Conservation (phyloP, 345 rosid species). For the Salix caprea region DNA sequence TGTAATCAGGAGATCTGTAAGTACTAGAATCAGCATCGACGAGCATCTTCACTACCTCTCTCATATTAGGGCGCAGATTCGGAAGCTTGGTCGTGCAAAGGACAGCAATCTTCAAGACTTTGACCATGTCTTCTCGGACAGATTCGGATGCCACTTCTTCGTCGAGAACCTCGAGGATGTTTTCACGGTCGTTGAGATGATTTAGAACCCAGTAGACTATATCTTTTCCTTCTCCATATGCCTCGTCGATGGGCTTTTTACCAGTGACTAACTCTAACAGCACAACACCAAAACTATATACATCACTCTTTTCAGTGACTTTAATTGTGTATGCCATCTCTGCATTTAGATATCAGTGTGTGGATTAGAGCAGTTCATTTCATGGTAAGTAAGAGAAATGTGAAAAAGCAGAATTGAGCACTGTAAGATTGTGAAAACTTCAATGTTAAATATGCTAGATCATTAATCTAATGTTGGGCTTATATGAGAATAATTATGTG, state of each 20-base stretch:
- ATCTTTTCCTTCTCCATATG: conserved; percentile 73
- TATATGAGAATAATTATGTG: too few species aligned
- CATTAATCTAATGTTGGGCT: too few species aligned
- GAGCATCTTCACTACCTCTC: conserved; percentile 77
- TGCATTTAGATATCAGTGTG: conserved; percentile 21
- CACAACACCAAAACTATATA: conserved; percentile 84
- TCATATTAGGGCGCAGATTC: conserved; percentile 64
- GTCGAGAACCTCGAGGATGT: conserved; percentile 53
- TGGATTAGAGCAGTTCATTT: not conserved
- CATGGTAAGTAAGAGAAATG: too few species aligned
- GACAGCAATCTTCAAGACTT: conserved; percentile 60
- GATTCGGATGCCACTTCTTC: conserved; percentile 30
- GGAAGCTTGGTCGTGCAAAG: conserved; percentile 85
- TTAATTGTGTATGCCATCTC: conserved; percentile 77
- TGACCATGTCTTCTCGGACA: conserved; percentile 56
- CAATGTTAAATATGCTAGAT: not conserved
- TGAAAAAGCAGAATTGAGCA: not conserved
- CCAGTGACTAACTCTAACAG: conserved; percentile 65
- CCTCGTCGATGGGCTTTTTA: conserved; percentile 57
- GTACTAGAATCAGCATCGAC: conserved; percentile 56
- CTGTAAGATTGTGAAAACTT: not conserved
- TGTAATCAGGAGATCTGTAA: conserved; percentile 25
- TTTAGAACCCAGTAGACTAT: conserved; percentile 65
- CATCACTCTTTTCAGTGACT: conserved; percentile 73
- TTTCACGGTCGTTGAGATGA: conserved; percentile 47